Conservation (phyloP, 176 grass and related monocot genomes). For the Juncus effusus region DNA sequence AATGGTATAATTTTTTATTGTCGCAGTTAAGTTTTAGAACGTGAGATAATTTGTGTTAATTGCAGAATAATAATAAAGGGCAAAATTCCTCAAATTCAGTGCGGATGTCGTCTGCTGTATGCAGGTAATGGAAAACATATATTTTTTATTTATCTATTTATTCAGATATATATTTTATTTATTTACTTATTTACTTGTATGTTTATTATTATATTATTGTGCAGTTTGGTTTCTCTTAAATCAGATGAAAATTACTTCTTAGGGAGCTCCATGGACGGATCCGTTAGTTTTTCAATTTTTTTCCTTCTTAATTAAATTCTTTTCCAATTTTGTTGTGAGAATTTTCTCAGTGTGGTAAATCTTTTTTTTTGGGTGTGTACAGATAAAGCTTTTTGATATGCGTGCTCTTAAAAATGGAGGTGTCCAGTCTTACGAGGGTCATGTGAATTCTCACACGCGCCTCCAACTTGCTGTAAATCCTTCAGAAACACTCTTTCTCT, state of each 20-base stretch:
- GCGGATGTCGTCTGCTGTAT: conserved; percentile 17
- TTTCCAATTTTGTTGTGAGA: not conserved
- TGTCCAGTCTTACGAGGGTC: conserved; percentile 73
- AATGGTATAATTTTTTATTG: not conserved
- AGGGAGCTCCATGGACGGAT: conserved; percentile 24
- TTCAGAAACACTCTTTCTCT: conserved; percentile 81
- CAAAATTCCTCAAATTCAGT: conserved; percentile 1
- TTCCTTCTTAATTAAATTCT: not conserved
- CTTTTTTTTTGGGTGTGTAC: conserved; percentile 14
- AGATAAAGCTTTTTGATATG: conserved; percentile 93
- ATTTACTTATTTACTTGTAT: not conserved
- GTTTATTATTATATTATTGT: not conserved
- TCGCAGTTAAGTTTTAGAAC: not conserved
- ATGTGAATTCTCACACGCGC: conserved; percentile 68
- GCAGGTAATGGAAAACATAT: conserved; percentile 7
- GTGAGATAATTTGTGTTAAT: not conserved
- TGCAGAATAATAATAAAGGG: not conserved
- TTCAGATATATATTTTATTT: not conserved
- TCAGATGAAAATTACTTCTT: conserved; percentile 28
- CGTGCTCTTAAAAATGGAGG: conserved; percentile 61
- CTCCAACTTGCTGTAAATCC: conserved; percentile 73
- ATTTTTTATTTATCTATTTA: not conserved
- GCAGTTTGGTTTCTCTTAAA: conserved; percentile 22
- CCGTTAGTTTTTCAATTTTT: conserved; percentile 1
- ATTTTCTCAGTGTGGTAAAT: not conserved